A percentile compares a stretch with the other conserved stretches of the same genome.
phyloP scores from a whole-genome alignment of 169 alveolate species.

The Plasmodium chabaudi region DNA sequence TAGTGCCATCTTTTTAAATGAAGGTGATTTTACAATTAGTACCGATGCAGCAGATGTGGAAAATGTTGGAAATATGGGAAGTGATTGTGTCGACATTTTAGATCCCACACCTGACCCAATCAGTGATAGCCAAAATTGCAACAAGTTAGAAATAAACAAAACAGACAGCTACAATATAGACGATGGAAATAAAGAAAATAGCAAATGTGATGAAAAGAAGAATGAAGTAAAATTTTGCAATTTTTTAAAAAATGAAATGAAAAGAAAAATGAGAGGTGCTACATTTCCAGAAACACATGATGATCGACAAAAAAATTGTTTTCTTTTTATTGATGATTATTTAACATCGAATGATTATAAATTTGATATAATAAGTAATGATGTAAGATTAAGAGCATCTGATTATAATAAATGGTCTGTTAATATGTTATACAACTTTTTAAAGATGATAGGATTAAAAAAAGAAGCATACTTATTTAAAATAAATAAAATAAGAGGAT shows the following conservation, averaged over 20 bases:
- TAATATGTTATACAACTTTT: slow-evolving; percentile 67
- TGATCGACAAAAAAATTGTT: slow-evolving; percentile 74
- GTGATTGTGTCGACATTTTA: neutral
- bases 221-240: slow-evolving; percentile 3
- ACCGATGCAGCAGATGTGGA: neutral
- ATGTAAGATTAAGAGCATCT: slow-evolving; percentile 72
- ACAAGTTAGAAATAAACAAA: neutral
- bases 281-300: slow-evolving; percentile 76
- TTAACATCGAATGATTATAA: slow-evolving; percentile 55
- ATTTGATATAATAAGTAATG: slow-evolving; percentile 45
- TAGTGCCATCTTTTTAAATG: neutral
- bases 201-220: neutral
- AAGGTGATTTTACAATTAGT: neutral
- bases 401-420: slow-evolving; percentile 75
- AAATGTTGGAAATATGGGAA: neutral
- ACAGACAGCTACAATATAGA: neutral
- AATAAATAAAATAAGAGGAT: slow-evolving; percentile 70
- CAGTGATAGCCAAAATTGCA: neutral
- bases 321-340: slow-evolving; percentile 73
- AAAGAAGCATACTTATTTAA: slow-evolving; percentile 73
- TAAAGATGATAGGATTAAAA: slow-evolving; percentile 71
- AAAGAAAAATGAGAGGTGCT: slow-evolving; percentile 43
- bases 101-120: neutral
- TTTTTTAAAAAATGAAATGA: neutral
- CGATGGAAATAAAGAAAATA: neutral